Percentiles rank a stretch among this genome's conserved stretches.
Evolutionary conservation across 805 yeast genomes (phyloP).

Genomic region (Candida pseudoglaebosa): DNA sequence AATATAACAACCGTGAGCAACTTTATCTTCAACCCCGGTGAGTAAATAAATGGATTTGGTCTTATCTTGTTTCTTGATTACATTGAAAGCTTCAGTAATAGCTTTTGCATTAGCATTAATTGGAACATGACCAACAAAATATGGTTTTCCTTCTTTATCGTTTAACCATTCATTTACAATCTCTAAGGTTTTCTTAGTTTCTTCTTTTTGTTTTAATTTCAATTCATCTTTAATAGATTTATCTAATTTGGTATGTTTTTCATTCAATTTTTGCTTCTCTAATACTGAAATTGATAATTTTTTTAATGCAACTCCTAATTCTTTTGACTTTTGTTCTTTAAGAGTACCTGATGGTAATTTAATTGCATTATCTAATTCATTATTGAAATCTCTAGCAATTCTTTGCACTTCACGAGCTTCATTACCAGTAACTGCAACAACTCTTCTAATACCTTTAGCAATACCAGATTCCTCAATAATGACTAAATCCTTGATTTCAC

Average conservation of each 20-base stretch:
- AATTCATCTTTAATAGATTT: conserved; percentile 84
- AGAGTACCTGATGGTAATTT: conserved; percentile 65
- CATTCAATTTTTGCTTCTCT: conserved; percentile 71
- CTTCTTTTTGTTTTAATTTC: conserved; percentile 85
- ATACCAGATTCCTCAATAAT: conserved; percentile 94
- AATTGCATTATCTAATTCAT: conserved; percentile 55
- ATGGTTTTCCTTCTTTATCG: conserved; percentile 45
- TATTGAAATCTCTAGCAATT: conserved; percentile 68
- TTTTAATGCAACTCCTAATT: conserved; percentile 78
- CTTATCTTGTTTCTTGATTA: conserved; percentile 71
- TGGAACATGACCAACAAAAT: conserved; percentile 62
- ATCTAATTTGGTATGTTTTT: conserved; percentile 71
- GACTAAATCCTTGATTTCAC: conserved; percentile 88
- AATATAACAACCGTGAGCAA: conserved; percentile 94
- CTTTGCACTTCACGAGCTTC: conserved; percentile 90
- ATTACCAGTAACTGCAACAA: conserved; percentile 92
- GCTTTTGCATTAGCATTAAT: conserved; percentile 88
- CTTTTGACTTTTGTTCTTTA: conserved; percentile 81
- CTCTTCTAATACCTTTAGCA: conserved; percentile 97
- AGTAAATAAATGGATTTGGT: conserved; percentile 75
- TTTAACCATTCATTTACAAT: conserved; percentile 67
- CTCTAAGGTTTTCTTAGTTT: conserved; percentile 75
- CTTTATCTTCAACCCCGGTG: conserved; percentile 68
- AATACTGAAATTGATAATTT: conserved; percentile 78
- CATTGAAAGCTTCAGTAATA: conserved; percentile 85